Base-by-base conservation (phyloP, 2,329 filamentous ascomycete genomes). In the Pseudogymnoascus sp. region DNA sequence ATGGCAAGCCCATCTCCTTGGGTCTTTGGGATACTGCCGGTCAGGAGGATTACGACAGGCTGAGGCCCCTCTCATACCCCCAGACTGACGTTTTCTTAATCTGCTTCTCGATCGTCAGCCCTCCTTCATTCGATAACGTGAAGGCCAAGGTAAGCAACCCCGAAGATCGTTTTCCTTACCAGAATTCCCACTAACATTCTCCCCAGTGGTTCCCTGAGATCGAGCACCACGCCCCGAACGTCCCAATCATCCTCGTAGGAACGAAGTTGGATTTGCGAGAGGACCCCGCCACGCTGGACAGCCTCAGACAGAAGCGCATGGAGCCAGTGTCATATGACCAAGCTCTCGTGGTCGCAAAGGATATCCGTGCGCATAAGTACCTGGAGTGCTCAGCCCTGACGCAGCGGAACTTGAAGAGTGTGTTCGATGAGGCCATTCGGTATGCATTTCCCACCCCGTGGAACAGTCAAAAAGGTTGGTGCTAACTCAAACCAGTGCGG, bases 1-100 rank as follows among this genome's bases (percentile, higher is more conserved):
- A 97, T 80, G 92, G 92, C 72, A 96, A 96, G 80, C 93, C 93
- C 65, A 96, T 97, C 79, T 97, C 92, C 77, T 79, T 99, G 70
- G 94, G 93, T 69, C 81, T 99, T 33, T 97, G 94, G 93, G 93
- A 99, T 89, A 99, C 93, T 68, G 93, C 93, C 69, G 93, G 93
- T 73, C 94, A 97, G 81, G 93, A 97, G 80, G 93, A 97, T 83
- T 97, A 97, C 80, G 93, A 97, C 75, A 85, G 93, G 77, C 82
- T 97, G 74, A 88, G 93, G 72, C 93, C 93, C 66, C 86, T 99
- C 65, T 97, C 93, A 42, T 99, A 97, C 78, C 94, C 94, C 9
- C 93, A 99, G 80, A 97, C 94, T 64, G 94, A 99, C 72, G 94
- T 97, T 58, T 97, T 97, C 78, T 82, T 97, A 68, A 97, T 97